phyloP scores from a whole-genome alignment of 371 early-diverging fungal species.

The Sporodiniella umbellata region DNA sequence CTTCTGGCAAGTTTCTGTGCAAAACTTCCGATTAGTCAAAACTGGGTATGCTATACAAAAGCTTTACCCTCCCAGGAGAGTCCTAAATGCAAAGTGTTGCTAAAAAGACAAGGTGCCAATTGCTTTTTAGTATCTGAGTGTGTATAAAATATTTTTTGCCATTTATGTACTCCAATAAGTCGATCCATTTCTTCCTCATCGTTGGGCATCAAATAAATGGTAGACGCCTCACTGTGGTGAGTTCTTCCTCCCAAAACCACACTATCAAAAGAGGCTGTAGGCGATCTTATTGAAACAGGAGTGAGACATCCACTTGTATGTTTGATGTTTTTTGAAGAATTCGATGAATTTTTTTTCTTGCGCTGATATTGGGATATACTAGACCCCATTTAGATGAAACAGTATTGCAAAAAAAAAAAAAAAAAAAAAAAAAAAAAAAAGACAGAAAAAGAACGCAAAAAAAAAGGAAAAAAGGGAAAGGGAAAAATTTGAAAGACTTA shows the following conservation, averaged over 20 bases:
- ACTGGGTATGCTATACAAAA: not conserved
- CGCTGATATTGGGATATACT: slow-evolving; percentile 5
- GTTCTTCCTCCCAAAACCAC: slow-evolving; percentile 11
- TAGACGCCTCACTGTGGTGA: slow-evolving; percentile 16
- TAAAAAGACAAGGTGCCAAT: slow-evolving; percentile 10
- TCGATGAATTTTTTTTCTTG: slow-evolving; percentile 1
- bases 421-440: no score
- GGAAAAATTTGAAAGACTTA: no score
- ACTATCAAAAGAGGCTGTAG: slow-evolving; percentile 3
- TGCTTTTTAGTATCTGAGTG: no score
- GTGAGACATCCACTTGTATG: not conserved
- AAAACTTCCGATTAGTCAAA: not conserved
- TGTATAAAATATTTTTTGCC: no score
- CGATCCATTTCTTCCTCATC: slow-evolving; percentile 28
- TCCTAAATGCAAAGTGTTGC: slow-evolving; percentile 36
- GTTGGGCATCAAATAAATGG: slow-evolving; percentile 25
- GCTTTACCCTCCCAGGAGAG: slow-evolving; percentile 25
- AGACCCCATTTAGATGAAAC: slow-evolving; percentile 19
- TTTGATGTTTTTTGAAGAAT: not conserved
- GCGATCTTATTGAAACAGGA: not conserved
- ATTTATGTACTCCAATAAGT: slow-evolving; percentile 21
- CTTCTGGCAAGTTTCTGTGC: slow-evolving; percentile 15
- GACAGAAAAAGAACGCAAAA: no score
- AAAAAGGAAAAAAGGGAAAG: no score
- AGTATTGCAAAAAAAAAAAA: no score